Conservation (phyloP, 305 asterid genomes). For the Plantago lanceolata region DNA sequence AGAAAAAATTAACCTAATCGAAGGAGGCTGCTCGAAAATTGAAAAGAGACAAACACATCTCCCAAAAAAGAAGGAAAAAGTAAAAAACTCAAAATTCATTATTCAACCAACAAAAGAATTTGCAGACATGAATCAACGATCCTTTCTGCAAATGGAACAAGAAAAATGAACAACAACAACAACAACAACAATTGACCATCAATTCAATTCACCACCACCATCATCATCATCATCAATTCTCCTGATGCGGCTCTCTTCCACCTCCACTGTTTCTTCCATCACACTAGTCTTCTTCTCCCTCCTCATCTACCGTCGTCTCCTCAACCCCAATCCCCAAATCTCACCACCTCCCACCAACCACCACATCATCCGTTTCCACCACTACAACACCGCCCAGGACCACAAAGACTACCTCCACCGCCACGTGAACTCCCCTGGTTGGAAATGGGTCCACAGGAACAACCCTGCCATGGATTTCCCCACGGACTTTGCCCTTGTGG, state of each 20-base stretch:
- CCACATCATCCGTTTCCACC: constrained; percentile 66
- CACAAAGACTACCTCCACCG: constrained; percentile 56
- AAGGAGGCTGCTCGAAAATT: no score
- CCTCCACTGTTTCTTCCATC: neutral
- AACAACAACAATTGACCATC: no score
- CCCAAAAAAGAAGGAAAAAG: neutral
- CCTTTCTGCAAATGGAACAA: neutral
- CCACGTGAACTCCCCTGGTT: constrained; percentile 56
- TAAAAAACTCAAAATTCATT: no score
- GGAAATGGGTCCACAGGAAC: constrained; percentile 87
- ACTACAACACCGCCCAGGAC: constrained; percentile 51
- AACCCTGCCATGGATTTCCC: constrained; percentile 79
- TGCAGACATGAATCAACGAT: neutral
- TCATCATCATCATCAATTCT: no score
- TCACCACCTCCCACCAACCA: constrained; percentile 28
- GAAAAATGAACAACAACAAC: no score
- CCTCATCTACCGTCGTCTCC: neutral
- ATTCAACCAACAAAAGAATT: no score
- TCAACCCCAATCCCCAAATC: neutral
- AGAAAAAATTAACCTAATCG: no score
- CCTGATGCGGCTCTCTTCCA: neutral
- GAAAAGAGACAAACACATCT: neutral
- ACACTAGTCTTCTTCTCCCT: neutral
- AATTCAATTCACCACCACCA: no score
- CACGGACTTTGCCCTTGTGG: constrained; percentile 83